Base-by-base conservation (phyloP, 331 rosid species). In the Rhamnella rubrinervis region DNA sequence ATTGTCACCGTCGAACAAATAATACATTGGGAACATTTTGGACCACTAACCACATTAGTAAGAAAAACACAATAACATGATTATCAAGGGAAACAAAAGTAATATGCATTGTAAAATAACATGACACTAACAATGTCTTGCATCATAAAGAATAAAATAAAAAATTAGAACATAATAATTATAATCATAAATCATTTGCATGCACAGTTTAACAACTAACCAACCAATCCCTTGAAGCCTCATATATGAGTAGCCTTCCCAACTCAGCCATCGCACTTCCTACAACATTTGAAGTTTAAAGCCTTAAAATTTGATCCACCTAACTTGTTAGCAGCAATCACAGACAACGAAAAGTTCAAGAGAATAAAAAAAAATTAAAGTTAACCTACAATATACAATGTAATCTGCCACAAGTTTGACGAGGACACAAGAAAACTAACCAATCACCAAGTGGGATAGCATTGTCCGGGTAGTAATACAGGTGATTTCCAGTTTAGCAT, bases 161-260 rank as follows among this genome's bases (percentile, higher is more conserved):
- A 65, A 26, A 68, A 18, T 46, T 53, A 26, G 55, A 70, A 53
- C 23, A 59, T 1, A n/a, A 41, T 61, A 46, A 60, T 14, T 44
- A 56, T 57, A 44, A 72, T 50, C 5, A 40, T 19, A 1, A 17
- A 31, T 10, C 60, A 38, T 50, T 49, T 53, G 53, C 14, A 56
- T 69, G 77, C 55, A 53, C 63, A 35, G 65, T 50, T 59, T 2
- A 55, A 67, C 15, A 71, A 85, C 97, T 85, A 76, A 91, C 98
- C 97, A 95, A 60, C 93, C 98, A 95, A 82, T 95, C 97, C 82
- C 97, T 85, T 53, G 97, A 86, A 59, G 98, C 98, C 80, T 95
- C 98, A 58, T 95, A 95, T 46, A 95, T 73, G 21, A 95, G 95
- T 58, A 95, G 56, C 82, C 98, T 95, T 72, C 98, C 98, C 84